A percentile compares a stretch with the other conserved stretches of the same genome.
phyloP scores from a whole-genome alignment of 176 grass and related monocot genomes.

The Calamus simplicifolius region DNA sequence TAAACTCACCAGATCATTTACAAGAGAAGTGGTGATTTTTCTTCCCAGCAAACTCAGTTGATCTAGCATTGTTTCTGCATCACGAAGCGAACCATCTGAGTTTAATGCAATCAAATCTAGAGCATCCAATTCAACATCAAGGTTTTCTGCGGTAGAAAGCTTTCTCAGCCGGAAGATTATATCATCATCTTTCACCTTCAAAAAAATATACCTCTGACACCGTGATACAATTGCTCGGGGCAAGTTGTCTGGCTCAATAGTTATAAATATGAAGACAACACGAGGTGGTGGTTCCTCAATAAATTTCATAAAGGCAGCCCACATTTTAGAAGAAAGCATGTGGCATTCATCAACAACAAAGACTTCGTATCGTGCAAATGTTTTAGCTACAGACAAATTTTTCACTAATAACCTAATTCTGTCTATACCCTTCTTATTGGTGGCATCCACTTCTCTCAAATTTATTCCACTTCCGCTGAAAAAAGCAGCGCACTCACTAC shows the following conservation, averaged over 20 bases:
- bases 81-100: constrained; percentile 85
- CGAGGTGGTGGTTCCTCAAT: constrained; percentile 72
- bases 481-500: constrained; percentile 49
- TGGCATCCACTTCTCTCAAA: constrained; percentile 9
- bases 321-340: constrained; percentile 81
- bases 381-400: background rate
- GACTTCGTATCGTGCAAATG: background rate
- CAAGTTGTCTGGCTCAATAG: constrained; percentile 65
- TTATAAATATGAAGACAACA: constrained; percentile 89
- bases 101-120: constrained; percentile 81
- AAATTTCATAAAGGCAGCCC: constrained; percentile 82
- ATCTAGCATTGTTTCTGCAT: constrained; percentile 96
- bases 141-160: constrained; percentile 54
- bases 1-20: constrained; percentile 77
- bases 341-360: constrained; percentile 82
- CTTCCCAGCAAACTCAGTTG: constrained; percentile 91
- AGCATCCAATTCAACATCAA: constrained; percentile 84
- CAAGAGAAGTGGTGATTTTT: constrained; percentile 75
- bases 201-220: constrained; percentile 78
- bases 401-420: constrained; percentile 9
- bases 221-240: constrained; percentile 65
- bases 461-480: constrained; percentile 19
- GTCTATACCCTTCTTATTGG: constrained; percentile 10
- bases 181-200: constrained; percentile 78
- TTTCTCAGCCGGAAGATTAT: constrained; percentile 67